Evolutionary conservation across 768 basidiomycete species (phyloP), one percentile per base, ranked within the genome.

Genomic region (Hericium coralloides): DNA sequence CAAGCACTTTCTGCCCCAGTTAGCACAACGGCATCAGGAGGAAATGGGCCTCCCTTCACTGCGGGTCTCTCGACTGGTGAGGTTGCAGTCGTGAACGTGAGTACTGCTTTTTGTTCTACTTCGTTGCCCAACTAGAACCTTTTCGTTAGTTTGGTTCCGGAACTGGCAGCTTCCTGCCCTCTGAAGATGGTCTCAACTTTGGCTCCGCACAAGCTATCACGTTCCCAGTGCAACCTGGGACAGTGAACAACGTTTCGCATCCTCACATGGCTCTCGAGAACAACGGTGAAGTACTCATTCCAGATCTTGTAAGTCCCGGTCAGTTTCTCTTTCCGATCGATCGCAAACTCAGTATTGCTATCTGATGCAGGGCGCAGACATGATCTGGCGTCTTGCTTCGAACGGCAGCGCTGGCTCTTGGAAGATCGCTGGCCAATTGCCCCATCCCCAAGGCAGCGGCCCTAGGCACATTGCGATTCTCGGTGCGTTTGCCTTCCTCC

Each of bases 241-340:
- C 31, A 31, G 31, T 31, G 31, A 8, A 31, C 31, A 31, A 31
- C 31, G 71, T 73, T 5, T 83, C 85, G 1, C 79, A 85, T 65
- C 85, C 87, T 12, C 87, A 88, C 65, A 83, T 84, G 83, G 74
- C 77, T 0, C 68, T 83, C 31, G 75, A 84, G 67, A 72, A 81
- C 63, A 71, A 72, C 5, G 64, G 64, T 9, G 85, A 89, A 61
- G 64, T 89, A 8, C 75, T 87, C 60, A 72, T 88, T 8, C 79
- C 85, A 0, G 87, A 87, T 68, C 71, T 86, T 65, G 85, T 85
- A 54, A 52, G 78, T 4, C 48, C 17, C n/a, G 38, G 9, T 17
- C 25, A 14, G n/a, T 36, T 18, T 55, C 36, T 51, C 6, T 23
- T 48, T 4, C 49, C 41, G 4, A n/a, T 26, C 25, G 18, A 4